Base-by-base conservation (phyloP, 2,329 filamentous ascomycete species). In the Madurella mycetomatis region DNA sequence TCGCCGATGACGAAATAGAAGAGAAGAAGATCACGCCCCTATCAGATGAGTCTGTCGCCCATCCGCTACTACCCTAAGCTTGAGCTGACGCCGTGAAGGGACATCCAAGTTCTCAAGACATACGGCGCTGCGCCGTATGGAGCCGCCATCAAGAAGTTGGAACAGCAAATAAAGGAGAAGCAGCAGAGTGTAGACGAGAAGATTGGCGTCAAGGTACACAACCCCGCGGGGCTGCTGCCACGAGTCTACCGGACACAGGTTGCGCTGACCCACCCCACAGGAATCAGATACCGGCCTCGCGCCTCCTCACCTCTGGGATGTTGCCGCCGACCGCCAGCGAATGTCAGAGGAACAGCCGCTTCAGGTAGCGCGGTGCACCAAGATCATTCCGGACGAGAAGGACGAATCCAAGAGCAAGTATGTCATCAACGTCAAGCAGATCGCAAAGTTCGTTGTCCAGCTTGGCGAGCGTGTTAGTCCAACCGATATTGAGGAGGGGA, bases 381-480 rank as follows among this genome's bases (percentile, higher is more conserved):
- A 99, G 81, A 99, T 99, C 72, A 99, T 99, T 65, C 86, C 91
- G 58, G 92, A 97, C 69, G 92, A 96, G 71, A 92, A 94, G 74
- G 92, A 97, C 70, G 80, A 90, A 57, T 89, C 95, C 60, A 99
- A 99, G 83, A 95, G 88, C 84, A 99, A 97, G 85, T 99, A 99
- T 78, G 92, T 99, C 67, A 99, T 99, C 82, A 99, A 99, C 75
- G 92, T 99, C 65, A 99, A 99, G 80, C 94, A 99, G 74, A 99
- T 99, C 67, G 94, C 94, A 68, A 99, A 99, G 76, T 99, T 99
- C 67, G 94, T 99, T 48, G 94, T 99, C 62, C 94, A 96, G 73
- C 84, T 99, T 49, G 94, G 94, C 65, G 94, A 99, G 70, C 87
- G 94, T 61, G 94, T 99, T 64, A 95, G 89, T 68, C 94, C 94